A percentile compares a stretch with the other conserved stretches of the same genome.
These are phyloP conservation scores for Hypericum perforatum DNA, from an alignment of 345 rosid species.

Conservation along the genomic window DNA sequence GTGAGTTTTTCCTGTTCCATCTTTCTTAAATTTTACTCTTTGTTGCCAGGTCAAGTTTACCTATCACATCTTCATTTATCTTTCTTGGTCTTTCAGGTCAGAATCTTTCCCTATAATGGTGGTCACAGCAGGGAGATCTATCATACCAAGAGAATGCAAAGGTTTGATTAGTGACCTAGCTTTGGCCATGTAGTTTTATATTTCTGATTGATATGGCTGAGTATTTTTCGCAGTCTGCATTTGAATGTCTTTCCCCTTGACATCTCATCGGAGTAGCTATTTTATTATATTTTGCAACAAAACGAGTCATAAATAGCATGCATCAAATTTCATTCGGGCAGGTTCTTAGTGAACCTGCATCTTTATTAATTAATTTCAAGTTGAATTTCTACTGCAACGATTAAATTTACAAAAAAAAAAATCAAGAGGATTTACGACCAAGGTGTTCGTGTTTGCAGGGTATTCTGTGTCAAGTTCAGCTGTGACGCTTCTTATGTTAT, in stretches of 20 bases:
- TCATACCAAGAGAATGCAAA: slow-evolving; percentile 98
- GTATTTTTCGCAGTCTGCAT: not conserved
- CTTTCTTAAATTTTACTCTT: no score
- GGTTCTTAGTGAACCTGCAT: no score
- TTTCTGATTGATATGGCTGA: not conserved
- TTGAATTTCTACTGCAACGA: no score
- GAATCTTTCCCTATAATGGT: slow-evolving; percentile 85
- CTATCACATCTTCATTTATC: not conserved
- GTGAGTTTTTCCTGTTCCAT: no score
- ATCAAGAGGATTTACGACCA: not conserved
- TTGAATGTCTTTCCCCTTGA: no score
- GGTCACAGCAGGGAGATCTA: slow-evolving; percentile 90
- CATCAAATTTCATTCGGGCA: no score
- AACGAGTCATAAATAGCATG: no score
- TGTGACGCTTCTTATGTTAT: slow-evolving; percentile 85
- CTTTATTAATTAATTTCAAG: no score
- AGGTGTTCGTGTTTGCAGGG: slow-evolving; percentile 30
- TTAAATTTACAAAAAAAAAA: no score
- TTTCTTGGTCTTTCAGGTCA: slow-evolving; percentile 33
- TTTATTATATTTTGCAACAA: no score
- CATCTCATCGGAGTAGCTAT: no score
- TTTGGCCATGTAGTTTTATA: not conserved
- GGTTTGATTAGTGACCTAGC: slow-evolving; percentile 26
- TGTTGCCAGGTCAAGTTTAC: no score
- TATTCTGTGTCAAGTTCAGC: slow-evolving; percentile 85